A percentile compares a stretch with the other conserved stretches of the same genome.
Evolutionary conservation across 768 basidiomycete species (phyloP).

Genomic region (Leucocoprinus sp.): DNA sequence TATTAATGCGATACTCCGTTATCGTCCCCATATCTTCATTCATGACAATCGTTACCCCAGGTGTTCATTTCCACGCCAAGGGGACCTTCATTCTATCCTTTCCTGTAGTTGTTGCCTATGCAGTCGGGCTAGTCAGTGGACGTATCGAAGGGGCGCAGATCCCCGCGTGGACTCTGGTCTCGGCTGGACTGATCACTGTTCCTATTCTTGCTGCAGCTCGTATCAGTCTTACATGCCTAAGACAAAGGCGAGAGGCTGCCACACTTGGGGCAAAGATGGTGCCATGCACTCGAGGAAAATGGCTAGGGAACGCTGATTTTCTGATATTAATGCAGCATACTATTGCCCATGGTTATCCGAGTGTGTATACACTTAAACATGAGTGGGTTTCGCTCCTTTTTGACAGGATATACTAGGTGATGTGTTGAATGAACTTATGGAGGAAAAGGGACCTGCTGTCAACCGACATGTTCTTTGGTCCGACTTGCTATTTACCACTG

Average conservation of each 20-base stretch:
- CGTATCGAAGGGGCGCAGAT: slow-evolving; percentile 17
- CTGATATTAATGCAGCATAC: slow-evolving; percentile 27
- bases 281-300: slow-evolving; percentile 31
- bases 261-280: slow-evolving; percentile 39
- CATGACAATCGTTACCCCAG: slow-evolving; percentile 28
- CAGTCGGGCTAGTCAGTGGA: slow-evolving; percentile 11
- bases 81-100: slow-evolving; percentile 15
- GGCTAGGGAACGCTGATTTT: slow-evolving; percentile 38
- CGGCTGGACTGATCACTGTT: slow-evolving; percentile 21
- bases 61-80: slow-evolving; percentile 24
- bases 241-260: slow-evolving; percentile 30
- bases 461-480: slow-evolving; percentile 39
- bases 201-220: slow-evolving; percentile 26
- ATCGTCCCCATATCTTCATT: no score
- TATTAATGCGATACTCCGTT: no score
- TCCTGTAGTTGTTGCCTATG: slow-evolving; percentile 11
- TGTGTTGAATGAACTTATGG: slow-evolving; percentile 26
- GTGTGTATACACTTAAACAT: slow-evolving; percentile 20
- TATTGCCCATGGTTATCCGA: slow-evolving; percentile 40
- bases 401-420: slow-evolving; percentile 28
- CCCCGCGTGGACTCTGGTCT: slow-evolving; percentile 30
- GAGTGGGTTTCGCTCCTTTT: neutral
- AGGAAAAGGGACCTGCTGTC: slow-evolving; percentile 31
- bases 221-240: slow-evolving; percentile 21
- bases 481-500: slow-evolving; percentile 37